Evolutionary conservation across 306 rosid species (phyloP).

Genomic region (Sophora flavescens): DNA sequence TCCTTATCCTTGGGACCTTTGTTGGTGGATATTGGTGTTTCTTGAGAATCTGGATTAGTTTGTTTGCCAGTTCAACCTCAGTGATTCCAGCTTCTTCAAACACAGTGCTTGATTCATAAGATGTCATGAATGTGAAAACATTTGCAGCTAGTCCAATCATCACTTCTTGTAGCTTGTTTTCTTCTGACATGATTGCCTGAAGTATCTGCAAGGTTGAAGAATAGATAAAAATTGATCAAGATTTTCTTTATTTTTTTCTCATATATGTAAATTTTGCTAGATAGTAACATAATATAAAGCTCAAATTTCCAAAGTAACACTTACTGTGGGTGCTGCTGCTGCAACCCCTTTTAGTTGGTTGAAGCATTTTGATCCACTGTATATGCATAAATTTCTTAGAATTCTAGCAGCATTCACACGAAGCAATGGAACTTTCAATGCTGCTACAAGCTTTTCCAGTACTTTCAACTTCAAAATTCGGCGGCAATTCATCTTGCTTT

Average conservation of each 20-base stretch:
- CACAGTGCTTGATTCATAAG: constrained; percentile 67
- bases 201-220: constrained; percentile 61
- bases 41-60: constrained; percentile 67
- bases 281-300: constrained; percentile 20
- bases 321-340: constrained; percentile 81
- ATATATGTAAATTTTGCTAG: background rate
- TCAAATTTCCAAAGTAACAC: constrained; percentile 46
- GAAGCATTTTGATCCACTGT: constrained; percentile 67
- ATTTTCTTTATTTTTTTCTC: background rate
- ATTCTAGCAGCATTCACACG: constrained; percentile 80
- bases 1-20: constrained; percentile 86
- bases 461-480: constrained; percentile 66
- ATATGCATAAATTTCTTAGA: constrained; percentile 77
- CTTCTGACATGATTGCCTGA: constrained; percentile 69
- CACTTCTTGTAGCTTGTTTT: constrained; percentile 87
- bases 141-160: constrained; percentile 91
- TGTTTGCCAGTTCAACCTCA: constrained; percentile 65
- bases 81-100: constrained; percentile 67
- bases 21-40: constrained; percentile 70
- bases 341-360: constrained; percentile 62
- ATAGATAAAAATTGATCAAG: constrained; percentile 24
- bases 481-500: constrained; percentile 76
- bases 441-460: constrained; percentile 60
- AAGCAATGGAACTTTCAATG: constrained; percentile 67
- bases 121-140: constrained; percentile 69